Percentiles rank a stretch among this genome's conserved stretches.
Conservation (phyloP, 441 rosid species). For the Populus hybrid region DNA sequence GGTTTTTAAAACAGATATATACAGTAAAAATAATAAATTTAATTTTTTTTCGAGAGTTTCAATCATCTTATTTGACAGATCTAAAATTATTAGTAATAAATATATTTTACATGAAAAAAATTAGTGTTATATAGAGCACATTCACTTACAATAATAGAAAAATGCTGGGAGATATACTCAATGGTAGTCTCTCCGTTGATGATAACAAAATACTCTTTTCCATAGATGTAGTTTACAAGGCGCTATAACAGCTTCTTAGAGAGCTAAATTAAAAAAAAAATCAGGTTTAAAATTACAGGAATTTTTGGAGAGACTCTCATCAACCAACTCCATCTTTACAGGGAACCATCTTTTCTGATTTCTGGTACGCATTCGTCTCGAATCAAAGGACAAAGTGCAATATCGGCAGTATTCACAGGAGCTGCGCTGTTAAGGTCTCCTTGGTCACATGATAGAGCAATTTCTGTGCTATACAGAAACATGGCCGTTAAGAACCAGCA, state of each 20-base stretch:
- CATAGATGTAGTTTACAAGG: not conserved
- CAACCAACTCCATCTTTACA: not conserved
- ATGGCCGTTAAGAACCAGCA: slow-evolving; percentile 14
- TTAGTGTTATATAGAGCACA: too few relatives aligned
- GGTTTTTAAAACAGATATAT: too few relatives aligned
- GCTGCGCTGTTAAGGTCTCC: slow-evolving; percentile 10
- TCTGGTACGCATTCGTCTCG: not conserved
- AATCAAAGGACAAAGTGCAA: not conserved
- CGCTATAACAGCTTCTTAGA: not conserved
- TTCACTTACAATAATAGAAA: too few relatives aligned
- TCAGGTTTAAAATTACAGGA: not conserved
- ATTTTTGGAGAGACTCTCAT: not conserved
- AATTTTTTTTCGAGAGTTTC: too few relatives aligned
- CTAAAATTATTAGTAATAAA: too few relatives aligned
- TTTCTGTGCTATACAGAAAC: not conserved
- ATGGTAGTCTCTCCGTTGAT: not conserved
- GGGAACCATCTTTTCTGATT: not conserved
- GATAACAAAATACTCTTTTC: not conserved
- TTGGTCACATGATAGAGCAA: not conserved
- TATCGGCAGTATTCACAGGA: not conserved
- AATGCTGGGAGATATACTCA: not conserved
- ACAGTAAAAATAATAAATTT: too few relatives aligned
- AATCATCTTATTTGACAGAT: too few relatives aligned
- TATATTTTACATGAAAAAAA: too few relatives aligned
- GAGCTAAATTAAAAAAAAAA: not conserved